These are phyloP conservation scores for Pyrenochaeta sp. DNA, from an alignment of 2,329 filamentous ascomycete species.

Conservation along the genomic window DNA sequence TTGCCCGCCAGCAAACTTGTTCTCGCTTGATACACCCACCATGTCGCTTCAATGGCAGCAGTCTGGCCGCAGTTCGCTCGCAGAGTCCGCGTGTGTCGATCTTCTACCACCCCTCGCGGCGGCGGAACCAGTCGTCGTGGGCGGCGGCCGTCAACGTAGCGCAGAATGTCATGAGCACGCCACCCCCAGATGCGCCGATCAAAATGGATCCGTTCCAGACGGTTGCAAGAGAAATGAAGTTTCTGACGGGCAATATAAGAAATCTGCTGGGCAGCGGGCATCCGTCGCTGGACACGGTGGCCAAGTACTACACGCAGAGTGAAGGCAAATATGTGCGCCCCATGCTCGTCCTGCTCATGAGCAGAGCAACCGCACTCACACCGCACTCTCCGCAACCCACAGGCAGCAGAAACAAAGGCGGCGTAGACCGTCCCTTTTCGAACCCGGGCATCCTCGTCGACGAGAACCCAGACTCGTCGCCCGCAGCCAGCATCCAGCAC, in stretches of 20 bases:
- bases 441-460: slow-evolving; percentile 73
- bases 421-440: slow-evolving; percentile 68
- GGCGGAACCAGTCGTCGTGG: slow-evolving; percentile 70
- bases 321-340: slow-evolving; percentile 97
- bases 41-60: slow-evolving; percentile 35
- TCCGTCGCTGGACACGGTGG: slow-evolving; percentile 89
- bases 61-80: slow-evolving; percentile 5
- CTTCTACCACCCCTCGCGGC: slow-evolving; percentile 49
- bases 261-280: slow-evolving; percentile 94
- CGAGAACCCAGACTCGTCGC: slow-evolving; percentile 68
- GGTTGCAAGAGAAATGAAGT: slow-evolving; percentile 96
- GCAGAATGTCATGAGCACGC: slow-evolving; percentile 73
- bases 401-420: slow-evolving; percentile 32
- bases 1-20: slow-evolving; percentile 31
- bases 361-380: slow-evolving; percentile 85
- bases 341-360: slow-evolving; percentile 95
- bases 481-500: slow-evolving; percentile 60
- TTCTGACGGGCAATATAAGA: slow-evolving; percentile 89
- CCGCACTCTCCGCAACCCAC: slow-evolving; percentile 57
- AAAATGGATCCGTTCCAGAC: slow-evolving; percentile 86
- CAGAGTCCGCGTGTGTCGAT: slow-evolving; percentile 28
- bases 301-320: slow-evolving; percentile 97
- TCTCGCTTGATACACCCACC: slow-evolving; percentile 30
- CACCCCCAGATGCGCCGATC: slow-evolving; percentile 69
- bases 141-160: slow-evolving; percentile 73